A percentile compares a stretch with the other conserved stretches of the same genome.
Evolutionary conservation across 805 yeast species (phyloP).

Genomic region (Starmerella davenportii): DNA sequence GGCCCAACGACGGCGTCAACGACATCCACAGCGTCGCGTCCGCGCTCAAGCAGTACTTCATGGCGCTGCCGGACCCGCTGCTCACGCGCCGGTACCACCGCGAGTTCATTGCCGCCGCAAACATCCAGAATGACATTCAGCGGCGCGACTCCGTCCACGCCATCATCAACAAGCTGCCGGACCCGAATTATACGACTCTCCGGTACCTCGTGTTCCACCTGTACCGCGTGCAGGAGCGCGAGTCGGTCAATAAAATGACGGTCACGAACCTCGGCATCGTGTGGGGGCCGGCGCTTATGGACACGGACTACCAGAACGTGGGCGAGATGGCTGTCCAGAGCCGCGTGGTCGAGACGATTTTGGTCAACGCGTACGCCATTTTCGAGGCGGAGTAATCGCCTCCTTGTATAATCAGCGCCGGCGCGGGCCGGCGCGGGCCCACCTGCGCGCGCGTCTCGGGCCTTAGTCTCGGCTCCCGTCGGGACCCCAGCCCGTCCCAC

Average conservation of each 20-base stretch:
- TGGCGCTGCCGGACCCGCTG: constrained; percentile 72
- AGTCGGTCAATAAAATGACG: constrained; percentile 60
- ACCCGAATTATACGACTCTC: constrained; percentile 84
- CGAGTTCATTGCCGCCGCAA: constrained; percentile 51
- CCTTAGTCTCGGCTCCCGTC: too few relatives aligned
- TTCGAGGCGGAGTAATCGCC: constrained; percentile 40
- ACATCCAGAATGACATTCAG: constrained; percentile 41
- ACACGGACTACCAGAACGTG: constrained; percentile 43
- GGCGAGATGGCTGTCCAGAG: constrained; percentile 64
- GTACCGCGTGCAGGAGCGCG: constrained; percentile 47
- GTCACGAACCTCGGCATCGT: constrained; percentile 66
- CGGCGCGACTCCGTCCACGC: constrained; percentile 67
- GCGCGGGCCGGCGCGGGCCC: too few relatives aligned
- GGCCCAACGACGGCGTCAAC: constrained; percentile 43
- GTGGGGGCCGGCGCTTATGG: constrained; percentile 84
- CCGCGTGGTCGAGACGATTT: constrained; percentile 64
- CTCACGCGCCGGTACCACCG: constrained; percentile 46
- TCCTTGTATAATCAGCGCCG: too few relatives aligned
- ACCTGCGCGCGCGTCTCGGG: too few relatives aligned
- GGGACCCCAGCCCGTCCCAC: too few relatives aligned
- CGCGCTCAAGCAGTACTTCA: constrained; percentile 64
- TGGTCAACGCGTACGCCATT: constrained; percentile 68
- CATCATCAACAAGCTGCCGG: constrained; percentile 75
- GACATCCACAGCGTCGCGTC: constrained; percentile 83
- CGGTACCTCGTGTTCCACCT: constrained; percentile 74